Evolutionary conservation across 495 filamentous ascomycete species (phyloP).

Genomic region (Penicillium bovifimosum): DNA sequence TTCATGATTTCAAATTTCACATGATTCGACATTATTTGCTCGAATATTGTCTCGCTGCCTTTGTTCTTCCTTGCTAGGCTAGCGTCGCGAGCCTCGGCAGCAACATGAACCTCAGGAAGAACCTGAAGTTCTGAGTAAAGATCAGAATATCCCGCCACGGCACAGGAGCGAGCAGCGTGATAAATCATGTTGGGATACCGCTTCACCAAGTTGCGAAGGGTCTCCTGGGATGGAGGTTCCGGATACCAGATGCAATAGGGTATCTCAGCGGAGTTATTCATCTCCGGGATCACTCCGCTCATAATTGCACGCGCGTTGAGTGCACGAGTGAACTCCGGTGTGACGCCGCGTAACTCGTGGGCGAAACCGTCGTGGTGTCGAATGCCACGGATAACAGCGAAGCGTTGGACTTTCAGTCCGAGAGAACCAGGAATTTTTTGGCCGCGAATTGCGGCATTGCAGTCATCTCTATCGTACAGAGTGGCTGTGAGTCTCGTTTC

Average conservation of each 20-base stretch:
- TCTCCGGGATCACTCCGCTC: no score
- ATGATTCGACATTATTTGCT: constrained; percentile 12
- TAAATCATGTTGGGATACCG: no score
- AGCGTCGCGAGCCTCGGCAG: constrained; percentile 14
- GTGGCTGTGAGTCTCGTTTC: constrained; percentile 6
- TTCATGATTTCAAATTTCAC: constrained; percentile 7
- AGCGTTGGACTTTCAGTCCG: constrained; percentile 1
- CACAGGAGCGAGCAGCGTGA: no score
- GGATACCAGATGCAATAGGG: no score
- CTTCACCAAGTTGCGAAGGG: no score
- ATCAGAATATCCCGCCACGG: constrained; percentile 19
- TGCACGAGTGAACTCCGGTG: no score
- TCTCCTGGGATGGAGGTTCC: no score
- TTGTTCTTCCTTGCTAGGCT: constrained; percentile 1
- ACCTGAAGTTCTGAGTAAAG: constrained; percentile 19
- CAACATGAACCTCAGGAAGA: constrained; percentile 18
- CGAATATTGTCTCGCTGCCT: constrained; percentile 12
- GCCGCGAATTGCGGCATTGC: constrained; percentile 8
- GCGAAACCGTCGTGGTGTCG: constrained; percentile 12
- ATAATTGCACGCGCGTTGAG: no score
- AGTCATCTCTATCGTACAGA: constrained; percentile 7
- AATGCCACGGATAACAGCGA: constrained; percentile 11
- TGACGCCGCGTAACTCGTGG: neutral
- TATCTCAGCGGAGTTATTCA: no score
- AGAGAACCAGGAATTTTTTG: constrained; percentile 3